Conservation (phyloP, 495 filamentous ascomycete species). For the Penicillium macrosclerotiorum region DNA sequence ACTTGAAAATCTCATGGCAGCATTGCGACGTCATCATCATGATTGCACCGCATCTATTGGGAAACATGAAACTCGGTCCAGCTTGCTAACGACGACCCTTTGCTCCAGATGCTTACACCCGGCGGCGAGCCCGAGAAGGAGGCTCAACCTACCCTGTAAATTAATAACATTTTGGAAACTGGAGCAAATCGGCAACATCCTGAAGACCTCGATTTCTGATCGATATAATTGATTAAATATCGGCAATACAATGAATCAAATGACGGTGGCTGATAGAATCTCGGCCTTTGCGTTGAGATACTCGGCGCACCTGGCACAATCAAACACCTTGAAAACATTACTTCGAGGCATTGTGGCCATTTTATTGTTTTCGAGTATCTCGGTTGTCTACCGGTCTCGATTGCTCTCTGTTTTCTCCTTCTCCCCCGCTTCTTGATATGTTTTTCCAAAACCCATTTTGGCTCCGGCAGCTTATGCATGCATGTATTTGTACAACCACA, state of each 20-base stretch:
- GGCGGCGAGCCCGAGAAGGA: constrained; percentile 34
- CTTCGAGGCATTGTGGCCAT: background rate
- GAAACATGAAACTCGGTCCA: background rate
- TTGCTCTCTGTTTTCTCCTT: constrained; percentile 15
- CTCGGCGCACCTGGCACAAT: background rate
- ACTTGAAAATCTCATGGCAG: background rate
- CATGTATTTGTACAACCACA: constrained; percentile 46
- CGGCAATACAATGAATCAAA: background rate
- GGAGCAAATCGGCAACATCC: constrained; percentile 9
- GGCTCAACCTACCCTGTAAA: constrained; percentile 44
- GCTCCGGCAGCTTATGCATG: constrained; percentile 43
- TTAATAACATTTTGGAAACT: constrained; percentile 22
- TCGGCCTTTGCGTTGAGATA: background rate
- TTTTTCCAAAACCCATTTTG: constrained; percentile 26
- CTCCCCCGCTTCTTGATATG: constrained; percentile 26
- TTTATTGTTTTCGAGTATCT: background rate
- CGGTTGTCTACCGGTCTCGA: background rate
- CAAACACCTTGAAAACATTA: background rate
- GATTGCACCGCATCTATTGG: background rate
- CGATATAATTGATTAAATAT: background rate
- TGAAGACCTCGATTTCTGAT: constrained; percentile 7
- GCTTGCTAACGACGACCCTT: constrained; percentile 11
- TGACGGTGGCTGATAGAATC: background rate
- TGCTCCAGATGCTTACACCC: constrained; percentile 46
- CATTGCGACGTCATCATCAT: background rate